Percentiles rank a stretch among this genome's conserved stretches.
These are phyloP conservation scores for Microdochium nivale DNA, from an alignment of 2,329 filamentous ascomycete genomes.

Conservation along the genomic window DNA sequence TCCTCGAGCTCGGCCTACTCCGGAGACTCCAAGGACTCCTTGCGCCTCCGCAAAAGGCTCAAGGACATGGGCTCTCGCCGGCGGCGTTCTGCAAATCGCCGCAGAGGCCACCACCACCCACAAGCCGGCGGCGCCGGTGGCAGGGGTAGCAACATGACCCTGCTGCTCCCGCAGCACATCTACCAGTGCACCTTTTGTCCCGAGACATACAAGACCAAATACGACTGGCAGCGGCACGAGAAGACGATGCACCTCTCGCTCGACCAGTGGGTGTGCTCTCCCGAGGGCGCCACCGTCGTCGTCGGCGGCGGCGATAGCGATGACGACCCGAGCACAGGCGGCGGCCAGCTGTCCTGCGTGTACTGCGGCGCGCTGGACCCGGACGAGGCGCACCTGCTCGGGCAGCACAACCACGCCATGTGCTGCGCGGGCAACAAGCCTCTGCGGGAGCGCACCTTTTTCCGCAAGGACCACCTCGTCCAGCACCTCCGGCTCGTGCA, in stretches of 20 bases:
- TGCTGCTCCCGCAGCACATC: neutral
- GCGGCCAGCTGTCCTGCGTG: neutral
- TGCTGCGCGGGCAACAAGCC: neutral
- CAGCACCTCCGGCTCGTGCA: constrained; percentile 21
- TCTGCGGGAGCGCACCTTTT: constrained; percentile 11
- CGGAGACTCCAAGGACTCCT: neutral
- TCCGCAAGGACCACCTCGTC: constrained; percentile 20
- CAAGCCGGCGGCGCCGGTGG: neutral
- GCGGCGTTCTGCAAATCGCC: neutral
- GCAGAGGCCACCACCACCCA: neutral
- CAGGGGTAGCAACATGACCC: neutral
- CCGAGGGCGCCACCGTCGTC: neutral
- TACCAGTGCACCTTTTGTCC: constrained; percentile 4
- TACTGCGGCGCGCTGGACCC: constrained; percentile 1
- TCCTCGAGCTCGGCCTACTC: neutral
- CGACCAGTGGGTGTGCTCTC: constrained; percentile 3
- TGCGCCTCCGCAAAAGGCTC: neutral
- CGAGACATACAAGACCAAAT: constrained; percentile 3
- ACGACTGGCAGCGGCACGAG: constrained; percentile 5
- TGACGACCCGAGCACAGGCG: neutral
- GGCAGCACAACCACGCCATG: neutral
- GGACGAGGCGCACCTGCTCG: neutral
- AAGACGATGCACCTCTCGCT: constrained; percentile 2
- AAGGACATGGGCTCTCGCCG: neutral
- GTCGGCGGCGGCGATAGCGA: too few species aligned